Base-by-base conservation (phyloP, 306 rosid species). In the Hippophae rhamnoides region DNA sequence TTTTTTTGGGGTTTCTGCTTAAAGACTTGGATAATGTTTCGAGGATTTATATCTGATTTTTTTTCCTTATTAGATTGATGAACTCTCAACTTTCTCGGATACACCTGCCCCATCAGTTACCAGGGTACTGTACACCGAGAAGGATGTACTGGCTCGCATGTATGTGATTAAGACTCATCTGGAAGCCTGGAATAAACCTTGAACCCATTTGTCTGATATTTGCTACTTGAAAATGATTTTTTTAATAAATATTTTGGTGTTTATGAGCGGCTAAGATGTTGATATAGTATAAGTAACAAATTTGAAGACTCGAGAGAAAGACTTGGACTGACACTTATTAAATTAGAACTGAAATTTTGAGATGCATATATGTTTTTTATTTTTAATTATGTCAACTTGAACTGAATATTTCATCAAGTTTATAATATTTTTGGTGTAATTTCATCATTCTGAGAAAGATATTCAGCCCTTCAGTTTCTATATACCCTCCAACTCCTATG, bases 41-140 rank as follows among this genome's bases (percentile, higher is more conserved):
- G 50, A 31, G 31, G 61, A 23, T 68, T 47, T 43, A n/a, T 66
- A 53, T 43, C 0, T 60, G 41, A 13, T 13, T 72, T 69, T 63
- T 53, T 53, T 69, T 41, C 43, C 13, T 61, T 54, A 23, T 45
- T 78, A 92, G 96, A 83, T 92, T 74, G 93, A 87, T 61, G 95
- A 92, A 60, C 95, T 92, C 46, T 72, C 96, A 8, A 70, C 81
- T 25, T 82, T 83, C 63, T 92, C 98, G 58, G 92, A 87, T 61
- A 71, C 95, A 43, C 86, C 95, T 62, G 78, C 89, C 63, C 98
- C 98, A 46, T 88, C 98, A 64, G 98, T 92, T 8, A 85, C 98
- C 49, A 80, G 98, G 78, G 68, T 87, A 65, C 81, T 92, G 72
- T 92, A 74, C 72, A 78, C 86, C 52, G 82, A 92, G 26, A 85